Base-by-base conservation (phyloP, 164 flowering plant genomes). In the Macadamia tetraphylla region DNA sequence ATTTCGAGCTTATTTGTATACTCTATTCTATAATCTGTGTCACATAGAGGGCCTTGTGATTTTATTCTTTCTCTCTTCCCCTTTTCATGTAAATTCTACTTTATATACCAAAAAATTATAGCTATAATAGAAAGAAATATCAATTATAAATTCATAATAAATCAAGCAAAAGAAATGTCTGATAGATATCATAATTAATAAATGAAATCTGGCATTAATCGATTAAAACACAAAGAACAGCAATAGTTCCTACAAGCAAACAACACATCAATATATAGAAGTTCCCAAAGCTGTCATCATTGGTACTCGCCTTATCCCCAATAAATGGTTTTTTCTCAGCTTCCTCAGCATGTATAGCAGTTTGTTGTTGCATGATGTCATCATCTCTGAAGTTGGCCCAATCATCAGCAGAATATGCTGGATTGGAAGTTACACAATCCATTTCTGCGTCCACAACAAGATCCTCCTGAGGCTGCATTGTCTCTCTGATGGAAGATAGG, bases 311-410 rank as follows among this genome's bases (percentile, higher is more conserved):
- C 96, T 92, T 92, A 74, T 90, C 92, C 13, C 91, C 91, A 9
- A 92, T 83, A 42, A 79, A 90, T 6, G 86, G 94, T 66, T 82
- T 67, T 75, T 89, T 89, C 66, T 73, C 79, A 56, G 96, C 87
- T 77, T 92, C 88, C 67, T 77, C 81, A 30, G 82, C 83, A 11
- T 43, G 82, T 67, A 92, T 86, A 13, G 83, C 85, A 74, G 81
- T 75, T 51, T 90, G 86, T 62, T 92, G 96, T 63, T 83, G 86
- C 87, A 89, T 82, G 75, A 92, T 80, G 40, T 87, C 95, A 63
- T 86, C 83, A 61, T 87, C 95, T 58, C 66, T 84, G 68, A 78
- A 79, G 69, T 62, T 79, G 8, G 58, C 76, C 93, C 97, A 91
- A 35, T 80, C 85, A 42, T 70, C 79, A 10, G 57, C 44, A 14